Percentiles rank a stretch among this genome's conserved stretches.
Conservation (phyloP, 441 rosid species). For the Populus trichocarpa region DNA sequence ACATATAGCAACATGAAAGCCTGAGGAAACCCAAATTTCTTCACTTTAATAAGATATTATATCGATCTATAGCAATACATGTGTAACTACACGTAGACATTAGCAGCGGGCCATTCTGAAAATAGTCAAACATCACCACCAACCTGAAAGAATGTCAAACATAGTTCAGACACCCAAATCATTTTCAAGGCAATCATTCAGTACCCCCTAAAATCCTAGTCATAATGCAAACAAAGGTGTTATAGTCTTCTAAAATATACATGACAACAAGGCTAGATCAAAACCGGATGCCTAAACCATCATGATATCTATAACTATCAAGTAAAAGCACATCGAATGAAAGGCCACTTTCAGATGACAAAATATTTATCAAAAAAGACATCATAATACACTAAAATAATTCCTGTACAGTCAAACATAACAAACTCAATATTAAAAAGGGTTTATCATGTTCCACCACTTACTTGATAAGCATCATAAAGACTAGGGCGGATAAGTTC, state of each 20-base stretch:
- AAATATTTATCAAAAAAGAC: neutral
- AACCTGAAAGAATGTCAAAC: neutral
- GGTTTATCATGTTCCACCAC: constrained; percentile 14
- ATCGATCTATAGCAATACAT: neutral
- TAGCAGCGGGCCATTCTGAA: neutral
- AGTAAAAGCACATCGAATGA: neutral
- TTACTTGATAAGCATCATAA: constrained; percentile 94
- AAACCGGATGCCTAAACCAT: neutral
- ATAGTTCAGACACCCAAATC: constrained; percentile 1
- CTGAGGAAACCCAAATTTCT: neutral
- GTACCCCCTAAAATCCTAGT: neutral
- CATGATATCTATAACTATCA: neutral
- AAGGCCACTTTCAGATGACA: neutral
- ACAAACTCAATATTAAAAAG: neutral
- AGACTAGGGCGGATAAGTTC: constrained; percentile 99
- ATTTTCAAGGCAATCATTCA: neutral
- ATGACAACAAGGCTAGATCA: neutral
- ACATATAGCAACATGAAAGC: neutral
- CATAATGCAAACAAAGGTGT: neutral
- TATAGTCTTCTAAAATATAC: neutral
- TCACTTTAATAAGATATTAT: neutral
- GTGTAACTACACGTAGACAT: neutral
- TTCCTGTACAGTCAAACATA: neutral
- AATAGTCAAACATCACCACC: neutral
- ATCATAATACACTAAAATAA: no score